phyloP scores from a whole-genome alignment of 164 flowering plant genomes.

The Magnolia sinica region DNA sequence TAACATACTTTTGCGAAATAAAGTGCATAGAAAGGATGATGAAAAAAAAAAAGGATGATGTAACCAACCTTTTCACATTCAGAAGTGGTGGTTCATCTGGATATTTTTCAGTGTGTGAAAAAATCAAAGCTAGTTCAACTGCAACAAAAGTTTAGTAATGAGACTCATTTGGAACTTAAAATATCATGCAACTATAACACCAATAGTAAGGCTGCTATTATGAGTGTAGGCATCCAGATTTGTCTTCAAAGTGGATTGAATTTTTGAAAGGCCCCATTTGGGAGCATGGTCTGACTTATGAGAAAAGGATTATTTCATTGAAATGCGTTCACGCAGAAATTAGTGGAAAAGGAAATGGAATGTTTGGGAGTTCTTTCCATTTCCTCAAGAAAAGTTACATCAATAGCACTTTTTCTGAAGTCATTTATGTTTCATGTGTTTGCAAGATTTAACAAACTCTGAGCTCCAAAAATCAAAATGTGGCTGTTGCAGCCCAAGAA shows the following conservation, averaged over 20 bases:
- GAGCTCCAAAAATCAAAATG: not conserved
- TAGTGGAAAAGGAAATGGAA: not conserved
- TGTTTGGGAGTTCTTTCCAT: not conserved
- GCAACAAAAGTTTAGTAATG: conserved; percentile 29
- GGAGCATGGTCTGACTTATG: not conserved
- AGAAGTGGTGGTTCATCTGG: conserved; percentile 95
- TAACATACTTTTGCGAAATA: too few relatives aligned
- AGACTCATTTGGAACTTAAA: not conserved
- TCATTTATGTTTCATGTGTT: not conserved
- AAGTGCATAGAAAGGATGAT: not conserved
- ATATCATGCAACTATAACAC: not conserved
- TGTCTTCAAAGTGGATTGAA: not conserved
- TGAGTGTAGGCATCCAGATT: not conserved
- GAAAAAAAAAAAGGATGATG: not conserved
- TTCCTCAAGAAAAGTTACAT: not conserved
- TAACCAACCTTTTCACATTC: conserved; percentile 60
- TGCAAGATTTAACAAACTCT: not conserved
- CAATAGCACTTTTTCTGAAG: not conserved
- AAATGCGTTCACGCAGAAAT: not conserved
- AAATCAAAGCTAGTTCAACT: conserved; percentile 80
- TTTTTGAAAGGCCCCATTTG: not conserved
- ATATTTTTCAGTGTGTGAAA: conserved; percentile 92
- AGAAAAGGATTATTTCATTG: not conserved
- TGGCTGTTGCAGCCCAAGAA: not conserved
- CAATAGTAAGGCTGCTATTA: not conserved